A percentile compares a stretch with the other conserved stretches of the same genome.
phyloP scores from a whole-genome alignment of 495 filamentous ascomycete genomes.

The Cladorrhinum samala region DNA sequence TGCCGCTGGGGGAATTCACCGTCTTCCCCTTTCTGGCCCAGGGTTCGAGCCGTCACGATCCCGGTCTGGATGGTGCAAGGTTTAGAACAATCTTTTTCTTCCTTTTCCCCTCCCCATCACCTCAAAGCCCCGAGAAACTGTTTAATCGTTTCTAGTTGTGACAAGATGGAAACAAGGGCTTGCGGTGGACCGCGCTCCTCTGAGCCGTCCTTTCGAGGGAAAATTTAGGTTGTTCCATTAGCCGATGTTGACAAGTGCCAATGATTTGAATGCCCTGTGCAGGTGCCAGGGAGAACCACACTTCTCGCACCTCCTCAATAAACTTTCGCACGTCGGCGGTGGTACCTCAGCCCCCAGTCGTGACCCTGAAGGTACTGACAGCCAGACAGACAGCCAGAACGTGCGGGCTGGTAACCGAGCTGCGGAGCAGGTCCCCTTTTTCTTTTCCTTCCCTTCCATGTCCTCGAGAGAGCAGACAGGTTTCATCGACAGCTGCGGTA shows the following conservation, averaged over 20 bases:
- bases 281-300: neutral
- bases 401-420: slow-evolving; percentile 7
- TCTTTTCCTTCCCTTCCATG: slow-evolving; percentile 7
- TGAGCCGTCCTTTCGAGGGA: slow-evolving; percentile 4
- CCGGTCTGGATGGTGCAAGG: too few relatives aligned
- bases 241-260: slow-evolving; percentile 20
- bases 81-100: too few relatives aligned
- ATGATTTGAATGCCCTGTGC: neutral
- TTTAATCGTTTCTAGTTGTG: neutral
- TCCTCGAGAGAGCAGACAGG: slow-evolving; percentile 2
- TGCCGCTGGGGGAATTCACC: too few relatives aligned
- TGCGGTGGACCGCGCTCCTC: neutral
- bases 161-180: too few relatives aligned
- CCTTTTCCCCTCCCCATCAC: neutral
- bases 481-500: slow-evolving; percentile 19
- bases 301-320: neutral
- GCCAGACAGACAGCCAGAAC: slow-evolving; percentile 2
- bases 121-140: neutral
- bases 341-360: slow-evolving; percentile 9
- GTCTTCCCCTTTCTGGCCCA: too few relatives aligned
- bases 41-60: too few relatives aligned
- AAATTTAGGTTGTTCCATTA: slow-evolving; percentile 26
- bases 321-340: slow-evolving; percentile 5
- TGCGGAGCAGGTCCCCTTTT: slow-evolving; percentile 13
- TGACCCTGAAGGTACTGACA: slow-evolving; percentile 12